Percentiles rank a stretch among this genome's conserved stretches.
These are phyloP conservation scores for Tilletia caries DNA, from an alignment of 1,284 basidiomycete genomes.

Conservation along the genomic window DNA sequence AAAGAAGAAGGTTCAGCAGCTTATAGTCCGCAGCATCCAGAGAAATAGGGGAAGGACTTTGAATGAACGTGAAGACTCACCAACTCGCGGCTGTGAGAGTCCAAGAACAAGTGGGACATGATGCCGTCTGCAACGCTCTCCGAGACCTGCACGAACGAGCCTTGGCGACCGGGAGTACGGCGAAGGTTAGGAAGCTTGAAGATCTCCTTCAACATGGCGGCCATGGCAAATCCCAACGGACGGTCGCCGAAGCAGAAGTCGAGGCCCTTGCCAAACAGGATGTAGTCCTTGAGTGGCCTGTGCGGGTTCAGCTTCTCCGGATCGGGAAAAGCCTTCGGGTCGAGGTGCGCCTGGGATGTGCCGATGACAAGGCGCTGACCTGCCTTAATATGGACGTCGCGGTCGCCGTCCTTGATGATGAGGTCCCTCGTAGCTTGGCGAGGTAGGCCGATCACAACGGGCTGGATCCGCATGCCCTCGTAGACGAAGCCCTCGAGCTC, in stretches of 20 bases:
- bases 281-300: conserved; percentile 56
- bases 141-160: conserved; percentile 53
- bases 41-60: too few species aligned
- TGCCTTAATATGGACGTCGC: conserved; percentile 21
- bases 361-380: conserved; percentile 37
- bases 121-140: conserved; percentile 9
- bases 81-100: background rate
- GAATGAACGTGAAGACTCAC: background rate
- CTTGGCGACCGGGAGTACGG: conserved; percentile 62
- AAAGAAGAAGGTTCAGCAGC: too few species aligned
- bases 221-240: conserved; percentile 55
- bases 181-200: conserved; percentile 57
- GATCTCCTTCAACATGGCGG: conserved; percentile 53
- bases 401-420: conserved; percentile 17
- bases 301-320: conserved; percentile 59
- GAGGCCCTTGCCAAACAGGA: conserved; percentile 61
- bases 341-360: conserved; percentile 22
- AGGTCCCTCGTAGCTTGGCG: conserved; percentile 18
- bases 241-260: conserved; percentile 55
- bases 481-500: conserved; percentile 25
- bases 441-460: conserved; percentile 23
- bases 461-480: conserved; percentile 25
- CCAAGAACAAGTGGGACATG: conserved; percentile 4
- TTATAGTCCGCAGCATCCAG: too few species aligned
- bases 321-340: conserved; percentile 61